A percentile compares a stretch with the other conserved stretches of the same genome.
Conservation (phyloP, 257 asterid genomes). For the Oldenlandia corymbosa region DNA sequence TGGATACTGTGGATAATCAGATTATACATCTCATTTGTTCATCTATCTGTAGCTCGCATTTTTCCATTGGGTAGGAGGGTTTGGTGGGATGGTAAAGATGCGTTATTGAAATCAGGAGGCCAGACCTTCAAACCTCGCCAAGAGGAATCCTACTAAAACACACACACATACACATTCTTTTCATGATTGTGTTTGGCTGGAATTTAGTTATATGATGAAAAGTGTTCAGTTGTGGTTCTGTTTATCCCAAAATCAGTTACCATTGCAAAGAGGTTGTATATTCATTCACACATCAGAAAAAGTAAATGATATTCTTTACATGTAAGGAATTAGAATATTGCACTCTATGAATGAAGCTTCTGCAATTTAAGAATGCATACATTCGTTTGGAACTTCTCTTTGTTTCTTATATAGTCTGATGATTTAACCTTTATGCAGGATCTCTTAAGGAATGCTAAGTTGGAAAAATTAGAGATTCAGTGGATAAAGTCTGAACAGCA, state of each 20-base stretch:
- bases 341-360: neutral
- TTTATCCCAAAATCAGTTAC: neutral
- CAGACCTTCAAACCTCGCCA: too few species aligned
- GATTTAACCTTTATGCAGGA: slow-evolving; percentile 45
- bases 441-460: slow-evolving; percentile 52
- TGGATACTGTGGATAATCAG: too few species aligned
- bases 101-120: too few species aligned
- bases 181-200: neutral
- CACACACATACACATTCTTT: too few species aligned
- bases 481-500: slow-evolving; percentile 85
- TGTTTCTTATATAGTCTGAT: neutral
- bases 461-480: slow-evolving; percentile 71
- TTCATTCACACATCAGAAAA: neutral
- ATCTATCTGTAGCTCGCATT: too few species aligned
- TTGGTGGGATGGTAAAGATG: too few species aligned
- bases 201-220: neutral
- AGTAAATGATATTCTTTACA: neutral
- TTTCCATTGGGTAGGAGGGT: too few species aligned
- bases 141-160: too few species aligned
- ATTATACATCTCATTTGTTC: too few species aligned
- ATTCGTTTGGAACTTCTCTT: neutral
- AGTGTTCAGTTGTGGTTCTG: neutral
- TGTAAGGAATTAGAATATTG: neutral
- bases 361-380: neutral
- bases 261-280: neutral